phyloP scores from a whole-genome alignment of 2,329 filamentous ascomycete genomes.

The Cytospora mali region DNA sequence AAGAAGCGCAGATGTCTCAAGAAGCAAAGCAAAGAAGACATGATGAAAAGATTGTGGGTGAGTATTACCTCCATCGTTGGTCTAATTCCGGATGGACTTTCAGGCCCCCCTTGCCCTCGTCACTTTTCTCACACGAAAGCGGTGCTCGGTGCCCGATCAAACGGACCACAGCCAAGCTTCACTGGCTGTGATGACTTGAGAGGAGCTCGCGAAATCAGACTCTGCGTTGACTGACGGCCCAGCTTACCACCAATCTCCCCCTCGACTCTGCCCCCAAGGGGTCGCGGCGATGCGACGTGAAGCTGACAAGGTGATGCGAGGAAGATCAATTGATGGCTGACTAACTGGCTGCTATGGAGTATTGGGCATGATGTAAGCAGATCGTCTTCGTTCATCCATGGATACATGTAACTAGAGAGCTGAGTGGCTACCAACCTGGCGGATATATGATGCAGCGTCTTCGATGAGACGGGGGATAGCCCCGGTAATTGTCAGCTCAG shows the following conservation, averaged over 20 bases:
- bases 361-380: conserved; percentile 15
- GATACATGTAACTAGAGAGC: conserved; percentile 9
- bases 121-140: background rate
- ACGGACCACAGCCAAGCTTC: conserved; percentile 14
- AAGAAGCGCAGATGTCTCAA: background rate
- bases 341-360: conserved; percentile 14
- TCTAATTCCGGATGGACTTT: conserved; percentile 8
- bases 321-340: conserved; percentile 16
- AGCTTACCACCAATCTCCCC: conserved; percentile 14
- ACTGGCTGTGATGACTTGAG: conserved; percentile 3
- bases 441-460: conserved; percentile 7
- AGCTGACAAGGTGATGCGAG: conserved; percentile 23
- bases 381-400: conserved; percentile 1
- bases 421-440: conserved; percentile 22
- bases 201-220: conserved; percentile 5
- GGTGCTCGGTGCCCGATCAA: conserved; percentile 1
- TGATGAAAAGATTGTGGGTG: background rate
- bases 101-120: conserved; percentile 9
- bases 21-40: conserved; percentile 11
- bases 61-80: conserved; percentile 27
- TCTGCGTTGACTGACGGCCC: conserved; percentile 7
- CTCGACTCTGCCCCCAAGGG: conserved; percentile 8
- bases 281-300: conserved; percentile 22
- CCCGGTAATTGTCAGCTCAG: background rate
- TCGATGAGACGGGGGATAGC: background rate